Evolutionary conservation across 2,329 filamentous ascomycete genomes (phyloP), one percentile per base, ranked within the genome.

Genomic region (Fusarium sublunatum): DNA sequence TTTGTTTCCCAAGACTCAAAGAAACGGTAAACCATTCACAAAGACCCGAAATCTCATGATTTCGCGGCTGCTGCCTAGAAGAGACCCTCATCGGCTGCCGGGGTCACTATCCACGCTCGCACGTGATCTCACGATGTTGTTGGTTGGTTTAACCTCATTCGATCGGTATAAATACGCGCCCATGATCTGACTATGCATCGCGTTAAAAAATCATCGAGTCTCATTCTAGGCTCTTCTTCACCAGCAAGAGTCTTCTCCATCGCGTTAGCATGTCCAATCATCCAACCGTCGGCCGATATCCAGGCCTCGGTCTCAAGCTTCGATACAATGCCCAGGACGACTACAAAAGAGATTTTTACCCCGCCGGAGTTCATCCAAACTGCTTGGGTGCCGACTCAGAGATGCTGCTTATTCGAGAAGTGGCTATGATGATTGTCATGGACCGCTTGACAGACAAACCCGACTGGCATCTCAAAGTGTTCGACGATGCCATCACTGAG

Each of bases 391-490:
- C 13, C 3, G 5, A 29, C 0, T 64, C 61, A 0, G 55, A 61
- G 7, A 42, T 68, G 36, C 26, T 68, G 2, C 32, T 61, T 2
- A 22, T 65, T 0, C 44, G 69, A 0, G 69, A 71, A 34, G 62
- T 56, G 6, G 63, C 57, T 2, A 73, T 73, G 72, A 61, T 73
- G 64, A 60, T 58, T 24, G 31, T 71, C 13, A 73, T 73, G 68
- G 51, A 73, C 13, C 51, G 47, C 2, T 25, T 73, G 13, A 73
- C 70, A 0, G 71, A 73, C 1, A 73, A 74, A 25, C 58, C 61
- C 2, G 34, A 71, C 8, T 74, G 69, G 65, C 56, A 70, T 3
- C 4, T 50, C 7, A 71, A 73, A 25, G 59, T 73, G 1, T 61
- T 61, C 1, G 52, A 73, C 3, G 41, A 67, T 0, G 4, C 2